phyloP scores from a whole-genome alignment of 768 basidiomycete genomes.

The Trametopsis cervina region DNA sequence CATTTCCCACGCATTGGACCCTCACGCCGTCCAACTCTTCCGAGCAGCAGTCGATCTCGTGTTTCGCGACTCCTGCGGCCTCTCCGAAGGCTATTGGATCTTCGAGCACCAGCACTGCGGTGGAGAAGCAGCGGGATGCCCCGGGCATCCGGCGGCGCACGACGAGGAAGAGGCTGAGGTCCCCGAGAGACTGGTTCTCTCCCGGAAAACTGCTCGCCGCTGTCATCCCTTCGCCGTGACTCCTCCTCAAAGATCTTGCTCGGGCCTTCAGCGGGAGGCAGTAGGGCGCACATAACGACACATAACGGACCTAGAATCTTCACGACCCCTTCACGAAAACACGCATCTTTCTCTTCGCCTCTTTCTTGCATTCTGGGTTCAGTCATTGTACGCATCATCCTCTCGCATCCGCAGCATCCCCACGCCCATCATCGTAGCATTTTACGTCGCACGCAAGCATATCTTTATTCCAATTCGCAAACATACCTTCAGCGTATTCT shows the following conservation, averaged over 20 bases:
- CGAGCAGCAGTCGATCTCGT: constrained; percentile 4
- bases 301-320: not conserved
- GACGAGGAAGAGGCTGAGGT: constrained; percentile 20
- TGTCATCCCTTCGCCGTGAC: constrained; percentile 20
- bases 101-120: constrained; percentile 13
- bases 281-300: not conserved
- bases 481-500: not conserved
- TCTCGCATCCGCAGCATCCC: not conserved
- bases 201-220: constrained; percentile 26
- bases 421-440: too few relatives aligned
- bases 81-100: constrained; percentile 13
- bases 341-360: too few relatives aligned
- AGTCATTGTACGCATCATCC: not conserved
- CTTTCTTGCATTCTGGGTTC: not conserved
- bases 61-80: constrained; percentile 8
- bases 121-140: constrained; percentile 14
- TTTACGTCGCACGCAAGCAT: not conserved
- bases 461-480: not conserved
- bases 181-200: constrained; percentile 30
- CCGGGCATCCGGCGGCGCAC: constrained; percentile 22
- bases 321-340: not conserved
- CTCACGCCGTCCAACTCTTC: constrained; percentile 11
- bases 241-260: not conserved
- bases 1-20: constrained; percentile 13
- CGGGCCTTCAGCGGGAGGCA: not conserved